Percentiles rank a stretch among this genome's conserved stretches.
Evolutionary conservation across 1,139 yeast species (phyloP).

Genomic region (Candida sp.): DNA sequence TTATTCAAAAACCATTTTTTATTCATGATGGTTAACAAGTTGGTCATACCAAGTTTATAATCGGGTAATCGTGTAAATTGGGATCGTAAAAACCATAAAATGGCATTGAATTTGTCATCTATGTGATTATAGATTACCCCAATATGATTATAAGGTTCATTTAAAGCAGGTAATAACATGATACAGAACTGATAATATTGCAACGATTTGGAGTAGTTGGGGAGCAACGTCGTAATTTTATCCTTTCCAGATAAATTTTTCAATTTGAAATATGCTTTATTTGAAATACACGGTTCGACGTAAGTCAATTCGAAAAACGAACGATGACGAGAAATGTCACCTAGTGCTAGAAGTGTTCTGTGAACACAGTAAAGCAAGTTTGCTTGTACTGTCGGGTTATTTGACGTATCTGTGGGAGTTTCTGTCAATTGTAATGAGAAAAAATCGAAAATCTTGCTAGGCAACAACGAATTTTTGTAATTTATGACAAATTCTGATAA

Average conservation of each 20-base stretch:
- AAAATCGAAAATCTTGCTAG: constrained; percentile 20
- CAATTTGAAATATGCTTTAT: constrained; percentile 31
- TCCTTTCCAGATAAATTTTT: constrained; percentile 33
- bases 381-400: constrained; percentile 22
- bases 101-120: constrained; percentile 31
- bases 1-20: constrained; percentile 29
- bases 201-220: constrained; percentile 31
- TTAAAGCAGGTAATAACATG: constrained; percentile 57
- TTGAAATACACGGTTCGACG: constrained; percentile 33
- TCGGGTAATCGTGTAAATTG: constrained; percentile 51
- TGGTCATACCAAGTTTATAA: constrained; percentile 36
- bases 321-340: constrained; percentile 59
- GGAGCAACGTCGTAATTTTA: constrained; percentile 15
- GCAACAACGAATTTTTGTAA: constrained; percentile 33
- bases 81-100: constrained; percentile 55
- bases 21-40: constrained; percentile 28
- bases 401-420: constrained; percentile 14
- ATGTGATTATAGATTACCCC: constrained; percentile 51
- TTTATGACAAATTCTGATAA: constrained; percentile 34
- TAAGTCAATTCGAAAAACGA: constrained; percentile 41
- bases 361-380: constrained; percentile 49
- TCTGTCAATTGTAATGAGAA: constrained; percentile 16
- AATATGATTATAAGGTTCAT: constrained; percentile 64
- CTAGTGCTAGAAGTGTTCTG: constrained; percentile 53
- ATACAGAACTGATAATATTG: constrained; percentile 52